Evolutionary conservation across 768 basidiomycete genomes (phyloP).

Genomic region (Porphyrellus cyaneotinctus): DNA sequence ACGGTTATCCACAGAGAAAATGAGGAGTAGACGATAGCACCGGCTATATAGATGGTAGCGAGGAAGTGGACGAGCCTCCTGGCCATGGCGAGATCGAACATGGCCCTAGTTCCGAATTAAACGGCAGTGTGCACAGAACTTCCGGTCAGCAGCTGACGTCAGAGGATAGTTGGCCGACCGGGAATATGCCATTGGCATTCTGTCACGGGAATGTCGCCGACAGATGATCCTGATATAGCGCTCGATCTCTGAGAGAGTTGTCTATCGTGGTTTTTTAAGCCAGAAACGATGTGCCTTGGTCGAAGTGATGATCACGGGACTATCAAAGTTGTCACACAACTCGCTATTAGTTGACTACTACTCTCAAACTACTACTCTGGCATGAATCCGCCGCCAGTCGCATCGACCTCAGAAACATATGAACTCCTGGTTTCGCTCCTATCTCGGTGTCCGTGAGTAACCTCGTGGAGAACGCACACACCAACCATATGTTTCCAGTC

Average conservation of each 20-base stretch:
- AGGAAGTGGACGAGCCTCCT: conserved; percentile 15
- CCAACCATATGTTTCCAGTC: conserved; percentile 9
- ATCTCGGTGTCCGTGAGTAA: conserved; percentile 26
- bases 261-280: too few species aligned
- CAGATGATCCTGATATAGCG: neutral
- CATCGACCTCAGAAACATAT: conserved; percentile 9
- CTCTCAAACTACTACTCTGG: neutral
- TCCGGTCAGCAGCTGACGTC: neutral
- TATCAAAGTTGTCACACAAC: too few species aligned
- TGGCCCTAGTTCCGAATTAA: neutral
- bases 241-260: too few species aligned
- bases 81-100: conserved; percentile 8
- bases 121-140: neutral
- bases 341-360: too few species aligned
- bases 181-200: conserved; percentile 22
- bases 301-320: too few species aligned
- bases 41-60: conserved; percentile 20
- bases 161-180: neutral
- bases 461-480: neutral
- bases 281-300: too few species aligned
- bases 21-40: conserved; percentile 32
- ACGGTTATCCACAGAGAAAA: conserved; percentile 19
- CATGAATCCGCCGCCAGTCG: conserved; percentile 1
- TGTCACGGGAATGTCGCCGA: conserved; percentile 2
- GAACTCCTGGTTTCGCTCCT: conserved; percentile 24